Evolutionary conservation across 2,329 filamentous ascomycete species (phyloP), one percentile per base, ranked within the genome.

Genomic region (Colletotrichum cereale): DNA sequence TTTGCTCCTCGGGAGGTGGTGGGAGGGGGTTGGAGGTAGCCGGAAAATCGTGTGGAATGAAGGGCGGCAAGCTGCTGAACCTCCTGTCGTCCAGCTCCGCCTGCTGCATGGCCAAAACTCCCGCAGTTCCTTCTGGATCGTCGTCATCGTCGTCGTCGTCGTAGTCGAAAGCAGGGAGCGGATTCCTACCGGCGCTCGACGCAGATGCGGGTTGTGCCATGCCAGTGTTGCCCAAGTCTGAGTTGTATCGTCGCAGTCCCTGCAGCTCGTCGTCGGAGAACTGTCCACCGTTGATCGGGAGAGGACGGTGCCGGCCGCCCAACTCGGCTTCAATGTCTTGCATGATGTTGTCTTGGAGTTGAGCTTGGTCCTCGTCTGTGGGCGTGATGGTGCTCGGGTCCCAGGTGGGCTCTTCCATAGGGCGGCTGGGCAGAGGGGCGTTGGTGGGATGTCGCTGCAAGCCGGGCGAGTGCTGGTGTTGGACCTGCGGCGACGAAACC

Each of bases 91-190:
- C 93, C 79, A 94, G 89, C 73, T 97, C 94, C 5, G 94, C 95
- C 82, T 95, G 90, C 70, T 91, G 90, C 87, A 98, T 90, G 75
- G 95, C 95, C 78, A 93, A 89, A 62, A 97, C 84, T 21, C 96
- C 96, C 72, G 94, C 94, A 48, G 92, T 91, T 26, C 93, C 96
- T 80, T 98, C 96, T 0, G 93, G 90, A 78, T 98, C 96, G 78
- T 94, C 97, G 61, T 97, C 94, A 66, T 96, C 92, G 16, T 86
- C 87, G 44, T 96, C 92, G 16, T 86, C 87, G 44, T 86, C 82
- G 73, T 84, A 82, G 60, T 80, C 75, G 74, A 82, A 80, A 2
- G 80, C 76, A 4, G 80, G 78, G 1, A 80, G 77, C n/a, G 80
- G 80, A n/a, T 80, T 82, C 61, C 81, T 79, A 70, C 80, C 81